phyloP scores from a whole-genome alignment of 2,329 filamentous ascomycete species.

The Fusarium sublunatum region DNA sequence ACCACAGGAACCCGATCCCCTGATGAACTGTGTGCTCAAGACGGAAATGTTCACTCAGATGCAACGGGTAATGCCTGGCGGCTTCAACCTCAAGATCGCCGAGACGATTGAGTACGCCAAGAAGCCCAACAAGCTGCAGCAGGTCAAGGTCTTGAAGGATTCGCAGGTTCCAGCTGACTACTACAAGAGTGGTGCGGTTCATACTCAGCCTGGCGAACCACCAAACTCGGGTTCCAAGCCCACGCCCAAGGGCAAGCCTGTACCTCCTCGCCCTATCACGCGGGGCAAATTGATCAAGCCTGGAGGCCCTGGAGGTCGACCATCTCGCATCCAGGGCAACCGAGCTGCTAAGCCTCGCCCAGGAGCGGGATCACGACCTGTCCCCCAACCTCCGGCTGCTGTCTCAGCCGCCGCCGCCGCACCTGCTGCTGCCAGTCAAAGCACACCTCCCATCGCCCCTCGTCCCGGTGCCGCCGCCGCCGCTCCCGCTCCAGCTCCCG shows the following conservation, averaged over 20 bases:
- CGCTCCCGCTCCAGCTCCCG: constrained; percentile 30
- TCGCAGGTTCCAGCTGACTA: constrained; percentile 79
- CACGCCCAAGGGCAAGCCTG: constrained; percentile 86
- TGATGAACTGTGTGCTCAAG: constrained; percentile 93
- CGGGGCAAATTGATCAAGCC: constrained; percentile 92
- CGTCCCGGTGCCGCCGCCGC: constrained; percentile 14
- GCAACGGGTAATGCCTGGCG: constrained; percentile 80
- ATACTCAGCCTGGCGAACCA: constrained; percentile 86
- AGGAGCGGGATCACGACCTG: constrained; percentile 49
- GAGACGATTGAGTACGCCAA: constrained; percentile 94
- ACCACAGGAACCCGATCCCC: constrained; percentile 90
- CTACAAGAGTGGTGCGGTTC: constrained; percentile 94
- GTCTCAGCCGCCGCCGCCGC: constrained; percentile 45
- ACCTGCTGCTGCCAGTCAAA: constrained; percentile 40
- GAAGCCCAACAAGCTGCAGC: constrained; percentile 92
- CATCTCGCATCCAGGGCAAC: constrained; percentile 73
- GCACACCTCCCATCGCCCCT: constrained; percentile 27
- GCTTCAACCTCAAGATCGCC: constrained; percentile 84
- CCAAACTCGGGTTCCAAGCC: constrained; percentile 84
- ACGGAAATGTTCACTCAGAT: constrained; percentile 97
- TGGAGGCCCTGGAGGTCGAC: constrained; percentile 84
- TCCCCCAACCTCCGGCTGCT: constrained; percentile 52
- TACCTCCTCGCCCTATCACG: constrained; percentile 90
- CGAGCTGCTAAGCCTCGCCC: constrained; percentile 59
- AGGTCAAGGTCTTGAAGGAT: constrained; percentile 92